Evolutionary conservation across 2,329 filamentous ascomycete species (phyloP), one percentile per base, ranked within the genome.

Genomic region (Stachybotrys chlorohalonatus): DNA sequence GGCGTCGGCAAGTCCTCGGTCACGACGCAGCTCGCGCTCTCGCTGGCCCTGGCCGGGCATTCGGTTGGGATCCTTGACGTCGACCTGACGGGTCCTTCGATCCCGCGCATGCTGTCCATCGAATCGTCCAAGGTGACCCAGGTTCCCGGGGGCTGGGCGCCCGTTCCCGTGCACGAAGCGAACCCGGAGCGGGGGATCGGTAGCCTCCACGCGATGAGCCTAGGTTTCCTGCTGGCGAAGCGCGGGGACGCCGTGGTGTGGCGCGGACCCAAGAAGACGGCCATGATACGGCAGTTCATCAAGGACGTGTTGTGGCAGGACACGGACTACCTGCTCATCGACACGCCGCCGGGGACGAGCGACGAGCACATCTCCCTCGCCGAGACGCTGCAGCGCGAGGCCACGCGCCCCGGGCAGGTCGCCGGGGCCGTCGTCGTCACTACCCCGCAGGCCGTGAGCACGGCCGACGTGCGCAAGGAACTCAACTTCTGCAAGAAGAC

Each of bases 261-360:
- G 94, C 84, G 94, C 53, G 94, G 94, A 0, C 94, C 94, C 2
- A 99, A 99, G 74, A 99, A 99, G 75, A 99, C 94, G 5, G 94
- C 94, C 52, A 99, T 99, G 94, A 90, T 99, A 56, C 85, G 92
- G 47, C 94, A 99, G 70, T 99, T 99, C 67, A 77, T 99, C 31
- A 87, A 89, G 1, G 92, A 96, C 66, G 92, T 96, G 5, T 79
- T 90, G 32, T 97, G 94, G 94, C 81, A 83, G 53, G 81, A 86
- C 30, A 83, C 90, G n/a, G 93, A 97, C 68, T 97, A 90, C 66
- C 79, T 99, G 0, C 81, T 99, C 56, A 90, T 99, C 65, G 94
- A 99, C 70, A 99, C 94, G 3, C 94, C 94, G 11, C 94, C 94
- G 0, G 94, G 94, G 3, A 99, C 94, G 2, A 94, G 89, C 57